Percentiles rank a stretch among this genome's conserved stretches.
Conservation (phyloP, 176 grass and related monocot genomes). For the Triticum aestivum region IWGSC_CS_RefSeq_v2.1 NC_057811.1:281807335-281807834, state of each 20-base stretch:
- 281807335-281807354: constrained; percentile 52
- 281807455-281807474: constrained; percentile 49
- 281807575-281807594: not conserved
- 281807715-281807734: constrained; percentile 50
- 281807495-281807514: constrained; percentile 64
- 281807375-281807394: constrained; percentile 70
- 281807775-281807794: constrained; percentile 7
- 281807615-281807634: constrained; percentile 25
- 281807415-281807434: constrained; percentile 88
- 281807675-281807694: constrained; percentile 67
- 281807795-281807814: constrained; percentile 15
- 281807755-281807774: constrained; percentile 52
- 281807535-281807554: constrained; percentile 59
- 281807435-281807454: constrained; percentile 9
- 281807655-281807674: constrained; percentile 70
- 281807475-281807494: constrained; percentile 64
- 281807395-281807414: constrained; percentile 50
- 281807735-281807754: constrained; percentile 88
- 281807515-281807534: constrained; percentile 35
- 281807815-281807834: constrained; percentile 14
- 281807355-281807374: constrained; percentile 77
- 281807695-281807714: constrained; percentile 23
- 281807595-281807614: not conserved
- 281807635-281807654: constrained; percentile 78
- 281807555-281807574: not conserved